Base-by-base conservation (phyloP, 2,329 filamentous ascomycete genomes). In the Drechmeria coniospora region DNA sequence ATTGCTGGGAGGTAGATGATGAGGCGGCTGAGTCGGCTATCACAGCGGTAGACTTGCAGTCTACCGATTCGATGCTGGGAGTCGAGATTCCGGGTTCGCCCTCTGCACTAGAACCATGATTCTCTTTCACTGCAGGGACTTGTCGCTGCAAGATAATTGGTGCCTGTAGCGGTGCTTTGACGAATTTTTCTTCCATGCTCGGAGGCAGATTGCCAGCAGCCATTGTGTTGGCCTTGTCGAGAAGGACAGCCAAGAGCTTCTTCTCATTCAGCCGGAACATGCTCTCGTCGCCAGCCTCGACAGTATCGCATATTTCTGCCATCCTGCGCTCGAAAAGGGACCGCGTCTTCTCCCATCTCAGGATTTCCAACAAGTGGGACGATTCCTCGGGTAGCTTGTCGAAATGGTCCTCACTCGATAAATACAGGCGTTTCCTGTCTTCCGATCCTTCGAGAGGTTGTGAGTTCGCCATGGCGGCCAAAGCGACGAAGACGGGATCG, bases 141-240 rank as follows among this genome's bases (percentile, higher is more conserved):
- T 71, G 63, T 42, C 65, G 75, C 22, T 84, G 61, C 18, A 70
- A 70, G 40, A 81, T 57, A 23, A 92, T 59, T 0, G 90, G 87
- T 4, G 74, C 68, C 40, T 90, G 79, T 5, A 98, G 59, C 2
- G 68, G 68, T 43, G 77, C 77, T 28, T 64, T 68, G 7, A 98
- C 72, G 40, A 93, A 92, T 23, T 71, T 76, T 25, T 90, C 79
- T 46, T 94, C 87, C 63, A 98, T 68, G 40, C 78, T 92, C 6
- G 60, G 55, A 2, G 90, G 84, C 8, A 95, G 55, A 0, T 74
- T 71, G 1, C 54, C 57, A 4, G 57, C 51, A n/a, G 64, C 61
- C 63, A 92, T 78, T 5, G 61, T 62, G 34, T 64, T 62, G 5
- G 84, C 83, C 50, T 94, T 95, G 12, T 52, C 45, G 6, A 86